Conservation (phyloP, 2,329 filamentous ascomycete genomes). For the Trichoderma sp. region DNA sequence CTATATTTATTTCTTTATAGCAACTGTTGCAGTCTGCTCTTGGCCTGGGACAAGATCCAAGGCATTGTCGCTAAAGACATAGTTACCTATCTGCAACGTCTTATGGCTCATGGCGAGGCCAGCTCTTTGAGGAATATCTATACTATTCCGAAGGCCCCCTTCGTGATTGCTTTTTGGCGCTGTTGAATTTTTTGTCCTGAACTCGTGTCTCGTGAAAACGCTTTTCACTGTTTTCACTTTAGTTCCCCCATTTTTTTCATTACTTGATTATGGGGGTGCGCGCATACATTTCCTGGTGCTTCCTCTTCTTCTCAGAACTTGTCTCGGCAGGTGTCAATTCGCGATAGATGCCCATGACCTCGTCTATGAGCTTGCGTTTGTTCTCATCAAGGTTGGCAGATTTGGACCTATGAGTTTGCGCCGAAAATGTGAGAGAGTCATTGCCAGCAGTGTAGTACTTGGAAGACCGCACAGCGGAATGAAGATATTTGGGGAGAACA, state of each 20-base stretch:
- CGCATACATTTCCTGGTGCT: constrained; percentile 48
- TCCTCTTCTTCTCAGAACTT: constrained; percentile 46
- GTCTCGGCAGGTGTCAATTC: constrained; percentile 48
- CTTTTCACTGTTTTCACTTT: constrained; percentile 41
- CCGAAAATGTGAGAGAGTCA: constrained; percentile 55
- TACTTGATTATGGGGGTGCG: neutral
- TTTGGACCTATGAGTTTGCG: constrained; percentile 53
- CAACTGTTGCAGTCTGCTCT: constrained; percentile 2
- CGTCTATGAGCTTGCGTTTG: constrained; percentile 47
- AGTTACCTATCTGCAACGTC: neutral
- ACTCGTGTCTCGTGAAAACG: constrained; percentile 46
- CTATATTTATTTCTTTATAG: neutral
- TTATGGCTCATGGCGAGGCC: neutral
- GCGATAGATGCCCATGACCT: constrained; percentile 48
- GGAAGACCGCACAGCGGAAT: constrained; percentile 47
- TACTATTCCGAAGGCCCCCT: constrained; percentile 33
- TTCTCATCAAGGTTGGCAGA: constrained; percentile 55
- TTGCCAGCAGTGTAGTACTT: constrained; percentile 53
- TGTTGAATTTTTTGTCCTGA: constrained; percentile 48
- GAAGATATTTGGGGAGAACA: constrained; percentile 48
- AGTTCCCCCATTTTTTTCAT: neutral
- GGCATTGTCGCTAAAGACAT: neutral
- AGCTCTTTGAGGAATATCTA: neutral
- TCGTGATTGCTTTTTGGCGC: constrained; percentile 50
- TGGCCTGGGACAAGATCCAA: neutral